phyloP scores from a whole-genome alignment of 257 asterid genomes.

The Lycium barbarum region DNA sequence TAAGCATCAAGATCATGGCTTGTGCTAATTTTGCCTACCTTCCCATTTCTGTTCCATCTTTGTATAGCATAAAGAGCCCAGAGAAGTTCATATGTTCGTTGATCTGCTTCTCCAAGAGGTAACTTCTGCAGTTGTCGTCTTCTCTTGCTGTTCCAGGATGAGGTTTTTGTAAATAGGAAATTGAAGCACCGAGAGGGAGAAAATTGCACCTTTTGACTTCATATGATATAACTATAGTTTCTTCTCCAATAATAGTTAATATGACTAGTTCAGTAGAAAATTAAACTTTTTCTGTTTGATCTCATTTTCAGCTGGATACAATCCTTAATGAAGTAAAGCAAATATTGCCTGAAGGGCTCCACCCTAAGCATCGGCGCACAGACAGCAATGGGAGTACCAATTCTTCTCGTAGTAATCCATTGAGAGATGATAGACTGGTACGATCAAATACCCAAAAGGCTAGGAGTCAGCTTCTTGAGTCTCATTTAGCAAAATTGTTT shows the following conservation, averaged over 20 bases:
- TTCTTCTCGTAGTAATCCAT: slow-evolving; percentile 93
- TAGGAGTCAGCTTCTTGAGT: slow-evolving; percentile 97
- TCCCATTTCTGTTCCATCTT: slow-evolving; percentile 4
- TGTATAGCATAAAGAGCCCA: slow-evolving; percentile 92
- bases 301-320: slow-evolving; percentile 62
- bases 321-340: slow-evolving; percentile 74
- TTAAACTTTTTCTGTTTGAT: slow-evolving; percentile 32
- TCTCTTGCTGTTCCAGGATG: slow-evolving; percentile 24
- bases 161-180: neutral
- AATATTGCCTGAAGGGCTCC: slow-evolving; percentile 78
- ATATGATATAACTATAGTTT: neutral
- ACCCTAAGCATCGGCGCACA: slow-evolving; percentile 75
- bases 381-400: slow-evolving; percentile 92
- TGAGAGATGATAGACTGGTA: slow-evolving; percentile 79
- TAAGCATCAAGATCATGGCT: slow-evolving; percentile 15
- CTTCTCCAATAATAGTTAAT: slow-evolving; percentile 5
- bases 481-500: slow-evolving; percentile 91
- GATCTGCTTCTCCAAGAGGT: slow-evolving; percentile 96
- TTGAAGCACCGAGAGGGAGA: slow-evolving; percentile 1
- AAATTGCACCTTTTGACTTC: slow-evolving; percentile 7
- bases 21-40: slow-evolving; percentile 33
- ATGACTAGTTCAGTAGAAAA: slow-evolving; percentile 20
- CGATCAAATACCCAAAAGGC: slow-evolving; percentile 89
- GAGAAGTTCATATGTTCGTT: slow-evolving; percentile 98
- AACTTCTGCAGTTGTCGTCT: slow-evolving; percentile 27